phyloP scores from a whole-genome alignment of 1,284 basidiomycete genomes.

The Lignosus rhinocerotis region DNA sequence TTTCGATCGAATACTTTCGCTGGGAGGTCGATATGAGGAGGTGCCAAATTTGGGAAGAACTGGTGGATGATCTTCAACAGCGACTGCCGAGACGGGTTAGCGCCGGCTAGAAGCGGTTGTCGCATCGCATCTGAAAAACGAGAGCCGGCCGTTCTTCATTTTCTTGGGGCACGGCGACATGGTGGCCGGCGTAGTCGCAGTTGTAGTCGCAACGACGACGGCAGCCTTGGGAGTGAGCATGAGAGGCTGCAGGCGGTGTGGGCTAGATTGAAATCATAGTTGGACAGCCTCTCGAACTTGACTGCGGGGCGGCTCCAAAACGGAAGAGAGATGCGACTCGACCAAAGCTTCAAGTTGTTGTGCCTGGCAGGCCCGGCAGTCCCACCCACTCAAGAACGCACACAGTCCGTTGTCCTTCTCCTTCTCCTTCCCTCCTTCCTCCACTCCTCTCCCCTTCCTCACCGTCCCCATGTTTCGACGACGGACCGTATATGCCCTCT shows the following conservation, averaged over 20 bases:
- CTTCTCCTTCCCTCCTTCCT: constrained; percentile 24
- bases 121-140: not conserved
- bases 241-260: not conserved
- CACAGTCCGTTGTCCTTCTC: constrained; percentile 20
- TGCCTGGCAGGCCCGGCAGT: constrained; percentile 20
- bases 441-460: constrained; percentile 13
- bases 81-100: constrained; percentile 10
- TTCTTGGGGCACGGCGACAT: not conserved
- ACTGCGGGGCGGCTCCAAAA: constrained; percentile 17
- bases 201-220: not conserved
- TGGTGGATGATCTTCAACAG: not conserved
- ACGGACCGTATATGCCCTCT: constrained; percentile 66
- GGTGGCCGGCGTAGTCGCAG: not conserved
- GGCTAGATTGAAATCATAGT: constrained; percentile 1
- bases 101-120: constrained; percentile 1
- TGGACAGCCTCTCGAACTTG: constrained; percentile 12
- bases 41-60: not conserved
- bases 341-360: constrained; percentile 2
- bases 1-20: too few species aligned
- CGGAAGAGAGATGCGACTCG: not conserved
- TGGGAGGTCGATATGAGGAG: not conserved
- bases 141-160: not conserved
- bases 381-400: constrained; percentile 5
- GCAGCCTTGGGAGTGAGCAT: not conserved
- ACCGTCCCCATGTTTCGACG: constrained; percentile 42